A percentile compares a stretch with the other conserved stretches of the same genome.
phyloP scores from a whole-genome alignment of 805 yeast species.

The Candida manassasensis region DNA sequence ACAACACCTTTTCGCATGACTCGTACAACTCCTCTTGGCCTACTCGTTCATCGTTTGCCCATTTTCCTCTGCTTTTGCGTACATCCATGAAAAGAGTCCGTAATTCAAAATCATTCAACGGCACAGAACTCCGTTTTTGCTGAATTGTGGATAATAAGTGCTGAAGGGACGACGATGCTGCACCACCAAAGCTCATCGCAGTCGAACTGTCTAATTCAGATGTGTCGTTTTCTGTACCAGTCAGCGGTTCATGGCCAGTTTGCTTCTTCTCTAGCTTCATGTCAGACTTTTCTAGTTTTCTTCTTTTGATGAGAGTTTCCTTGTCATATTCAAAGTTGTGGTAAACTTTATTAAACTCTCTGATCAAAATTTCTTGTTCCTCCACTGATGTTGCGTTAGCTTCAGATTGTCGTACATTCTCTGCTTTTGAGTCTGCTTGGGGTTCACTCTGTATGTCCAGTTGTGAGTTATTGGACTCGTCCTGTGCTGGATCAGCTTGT shows the following conservation, averaged over 20 bases:
- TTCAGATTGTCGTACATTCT: slow-evolving; percentile 4
- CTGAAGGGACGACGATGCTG: slow-evolving; percentile 49
- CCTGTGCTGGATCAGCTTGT: not conserved
- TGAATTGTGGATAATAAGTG: slow-evolving; percentile 78
- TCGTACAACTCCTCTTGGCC: slow-evolving; percentile 98
- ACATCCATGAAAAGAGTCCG: slow-evolving; percentile 86
- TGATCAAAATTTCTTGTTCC: slow-evolving; percentile 45
- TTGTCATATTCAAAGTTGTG: slow-evolving; percentile 73
- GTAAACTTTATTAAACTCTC: slow-evolving; percentile 66
- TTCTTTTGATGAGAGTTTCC: slow-evolving; percentile 69
- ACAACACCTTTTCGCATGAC: slow-evolving; percentile 92
- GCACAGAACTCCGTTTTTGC: slow-evolving; percentile 67
- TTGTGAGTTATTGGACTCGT: too few relatives aligned
- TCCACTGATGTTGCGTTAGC: slow-evolving; percentile 14
- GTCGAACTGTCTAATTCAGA: slow-evolving; percentile 12
- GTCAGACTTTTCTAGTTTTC: slow-evolving; percentile 77
- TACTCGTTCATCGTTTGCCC: slow-evolving; percentile 93
- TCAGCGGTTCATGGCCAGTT: slow-evolving; percentile 3
- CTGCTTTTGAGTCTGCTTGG: too few relatives aligned
- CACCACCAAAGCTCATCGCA: slow-evolving; percentile 30
- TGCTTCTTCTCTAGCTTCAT: slow-evolving; percentile 48
- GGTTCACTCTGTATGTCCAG: too few relatives aligned
- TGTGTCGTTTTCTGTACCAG: not conserved
- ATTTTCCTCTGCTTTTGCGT: slow-evolving; percentile 89
- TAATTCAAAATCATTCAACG: slow-evolving; percentile 75